Evolutionary conservation across 306 rosid species (phyloP).

Genomic region (Casuarina equisetifolia): DNA sequence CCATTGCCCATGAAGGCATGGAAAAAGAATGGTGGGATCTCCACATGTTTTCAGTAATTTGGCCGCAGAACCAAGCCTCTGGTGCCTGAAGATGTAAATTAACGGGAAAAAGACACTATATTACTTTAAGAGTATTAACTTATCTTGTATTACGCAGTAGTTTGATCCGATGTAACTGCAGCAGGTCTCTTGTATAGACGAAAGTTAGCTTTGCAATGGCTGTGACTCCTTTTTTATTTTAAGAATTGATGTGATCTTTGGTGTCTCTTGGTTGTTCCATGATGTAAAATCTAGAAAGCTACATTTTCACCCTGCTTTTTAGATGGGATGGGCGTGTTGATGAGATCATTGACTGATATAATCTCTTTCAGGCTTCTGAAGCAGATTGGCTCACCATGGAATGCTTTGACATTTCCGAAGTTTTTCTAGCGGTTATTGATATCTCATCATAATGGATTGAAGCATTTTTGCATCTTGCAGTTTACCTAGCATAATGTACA

Average conservation of each 20-base stretch:
- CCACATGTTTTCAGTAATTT: neutral
- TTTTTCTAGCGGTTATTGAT: neutral
- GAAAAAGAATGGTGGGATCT: neutral
- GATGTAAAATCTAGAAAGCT: neutral
- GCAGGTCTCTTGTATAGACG: neutral
- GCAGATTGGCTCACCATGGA: neutral
- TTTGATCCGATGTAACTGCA: neutral
- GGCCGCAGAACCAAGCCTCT: neutral
- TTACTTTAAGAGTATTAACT: neutral
- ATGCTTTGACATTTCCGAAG: neutral
- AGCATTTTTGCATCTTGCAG: neutral
- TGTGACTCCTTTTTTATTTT: too few species aligned
- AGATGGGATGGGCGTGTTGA: neutral
- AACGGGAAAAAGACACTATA: neutral
- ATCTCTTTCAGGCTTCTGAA: neutral
- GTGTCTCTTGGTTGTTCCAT: neutral
- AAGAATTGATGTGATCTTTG: neutral
- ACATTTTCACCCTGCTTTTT: neutral
- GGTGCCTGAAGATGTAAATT: neutral
- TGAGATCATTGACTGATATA: neutral
- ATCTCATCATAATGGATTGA: neutral
- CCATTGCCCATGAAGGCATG: neutral
- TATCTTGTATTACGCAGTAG: neutral
- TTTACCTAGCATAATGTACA: neutral
- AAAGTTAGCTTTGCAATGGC: neutral